These are phyloP conservation scores for Adansonia grandidieri DNA, from an alignment of 441 rosid genomes.

Conservation along the genomic window DNA sequence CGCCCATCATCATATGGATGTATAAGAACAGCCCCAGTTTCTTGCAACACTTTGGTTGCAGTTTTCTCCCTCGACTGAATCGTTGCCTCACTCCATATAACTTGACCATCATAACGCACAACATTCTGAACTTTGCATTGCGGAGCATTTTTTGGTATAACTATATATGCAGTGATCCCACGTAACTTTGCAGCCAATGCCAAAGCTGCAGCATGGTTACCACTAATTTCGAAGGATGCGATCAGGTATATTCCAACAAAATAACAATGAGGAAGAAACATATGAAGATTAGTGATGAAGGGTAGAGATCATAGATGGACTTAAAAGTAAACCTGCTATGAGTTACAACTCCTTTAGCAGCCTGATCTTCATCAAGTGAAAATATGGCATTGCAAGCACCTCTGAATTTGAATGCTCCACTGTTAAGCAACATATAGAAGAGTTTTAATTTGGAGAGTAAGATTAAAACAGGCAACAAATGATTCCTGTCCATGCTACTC, in stretches of 20 bases:
- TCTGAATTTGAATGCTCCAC: conserved; percentile 92
- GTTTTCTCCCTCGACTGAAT: conserved; percentile 67
- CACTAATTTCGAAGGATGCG: conserved; percentile 46
- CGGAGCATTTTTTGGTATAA: conserved; percentile 86
- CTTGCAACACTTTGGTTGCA: conserved; percentile 63
- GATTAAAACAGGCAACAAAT: conserved; percentile 15
- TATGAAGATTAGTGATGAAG: background rate
- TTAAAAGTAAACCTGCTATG: conserved; percentile 63
- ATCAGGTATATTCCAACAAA: conserved; percentile 28
- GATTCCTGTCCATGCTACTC: too few species aligned
- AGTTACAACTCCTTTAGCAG: conserved; percentile 77
- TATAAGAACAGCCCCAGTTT: conserved; percentile 79
- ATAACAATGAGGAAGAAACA: background rate
- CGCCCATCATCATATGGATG: conserved; percentile 80
- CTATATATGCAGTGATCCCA: conserved; percentile 72
- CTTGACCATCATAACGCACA: conserved; percentile 74
- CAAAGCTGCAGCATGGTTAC: conserved; percentile 96
- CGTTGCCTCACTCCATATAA: conserved; percentile 69
- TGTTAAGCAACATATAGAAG: conserved; percentile 30
- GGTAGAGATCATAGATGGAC: background rate
- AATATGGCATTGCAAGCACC: conserved; percentile 87
- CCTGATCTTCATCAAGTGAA: conserved; percentile 65
- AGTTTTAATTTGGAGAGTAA: conserved; percentile 16
- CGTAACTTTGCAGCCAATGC: conserved; percentile 81
- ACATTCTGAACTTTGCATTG: conserved; percentile 87